phyloP scores from a whole-genome alignment of 1,284 basidiomycete genomes.

The Coniferiporia sulphurascens region DNA sequence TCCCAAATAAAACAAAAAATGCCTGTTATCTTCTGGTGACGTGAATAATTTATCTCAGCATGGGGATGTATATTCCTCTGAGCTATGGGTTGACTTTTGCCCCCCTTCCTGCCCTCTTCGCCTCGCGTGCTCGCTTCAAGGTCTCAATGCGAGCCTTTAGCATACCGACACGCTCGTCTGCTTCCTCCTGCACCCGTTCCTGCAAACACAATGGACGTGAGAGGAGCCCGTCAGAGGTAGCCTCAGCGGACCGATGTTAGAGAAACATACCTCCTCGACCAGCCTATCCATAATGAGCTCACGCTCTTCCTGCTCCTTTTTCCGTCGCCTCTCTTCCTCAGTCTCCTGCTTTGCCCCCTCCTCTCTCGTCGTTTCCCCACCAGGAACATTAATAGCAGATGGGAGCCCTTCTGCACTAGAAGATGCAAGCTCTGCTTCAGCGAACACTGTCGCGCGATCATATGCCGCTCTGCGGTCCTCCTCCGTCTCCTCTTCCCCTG shows the following conservation, averaged over 20 bases:
- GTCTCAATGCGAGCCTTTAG: constrained; percentile 64
- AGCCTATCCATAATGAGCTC: constrained; percentile 80
- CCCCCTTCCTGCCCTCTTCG: constrained; percentile 30
- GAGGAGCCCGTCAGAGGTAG: neutral
- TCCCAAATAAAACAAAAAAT: neutral
- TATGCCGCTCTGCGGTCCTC: constrained; percentile 43
- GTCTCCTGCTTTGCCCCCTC: constrained; percentile 25
- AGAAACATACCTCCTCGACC: constrained; percentile 48
- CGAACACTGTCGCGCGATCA: constrained; percentile 63
- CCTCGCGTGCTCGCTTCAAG: constrained; percentile 51
- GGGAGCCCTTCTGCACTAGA: constrained; percentile 54
- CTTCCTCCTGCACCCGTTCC: constrained; percentile 78
- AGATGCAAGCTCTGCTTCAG: constrained; percentile 55
- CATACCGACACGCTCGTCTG: constrained; percentile 62
- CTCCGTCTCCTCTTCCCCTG: constrained; percentile 26
- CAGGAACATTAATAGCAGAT: constrained; percentile 22
- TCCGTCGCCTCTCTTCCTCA: constrained; percentile 33
- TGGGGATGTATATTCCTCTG: neutral
- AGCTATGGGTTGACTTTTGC: constrained; percentile 18
- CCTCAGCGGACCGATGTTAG: neutral
- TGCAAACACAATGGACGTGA: neutral
- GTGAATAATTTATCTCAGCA: neutral
- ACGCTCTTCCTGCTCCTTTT: constrained; percentile 62
- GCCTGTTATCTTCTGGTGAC: neutral
- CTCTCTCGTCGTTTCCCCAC: constrained; percentile 21